Conservation (phyloP, 139 green algal genomes). For the Protoeuglena noctilucae region DNA sequence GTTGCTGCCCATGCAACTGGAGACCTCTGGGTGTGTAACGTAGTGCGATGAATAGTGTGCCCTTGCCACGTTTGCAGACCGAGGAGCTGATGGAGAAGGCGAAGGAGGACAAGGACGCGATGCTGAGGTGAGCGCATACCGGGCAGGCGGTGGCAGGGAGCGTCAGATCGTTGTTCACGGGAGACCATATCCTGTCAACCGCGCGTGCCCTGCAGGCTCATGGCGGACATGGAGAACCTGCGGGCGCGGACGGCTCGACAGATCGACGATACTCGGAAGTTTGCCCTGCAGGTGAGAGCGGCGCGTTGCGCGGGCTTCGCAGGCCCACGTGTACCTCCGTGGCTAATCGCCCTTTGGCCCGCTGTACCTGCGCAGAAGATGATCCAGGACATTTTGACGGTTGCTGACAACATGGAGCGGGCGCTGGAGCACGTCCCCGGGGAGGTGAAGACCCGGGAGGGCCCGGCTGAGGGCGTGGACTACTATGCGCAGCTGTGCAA, state of each 20-base stretch:
- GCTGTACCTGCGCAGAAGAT: conserved; percentile 37
- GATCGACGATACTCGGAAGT: conserved; percentile 51
- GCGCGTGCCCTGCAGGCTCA: no score
- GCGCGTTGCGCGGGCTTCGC: neutral
- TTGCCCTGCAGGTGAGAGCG: conserved; percentile 54
- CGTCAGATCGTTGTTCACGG: no score
- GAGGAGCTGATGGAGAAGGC: no score
- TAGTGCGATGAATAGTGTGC: no score
- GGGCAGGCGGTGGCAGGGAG: no score
- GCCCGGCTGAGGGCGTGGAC: conserved; percentile 19
- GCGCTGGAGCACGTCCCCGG: conserved; percentile 43
- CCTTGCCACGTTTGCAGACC: no score
- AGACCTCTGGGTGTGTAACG: no score
- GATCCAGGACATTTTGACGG: conserved; percentile 70
- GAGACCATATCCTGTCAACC: no score
- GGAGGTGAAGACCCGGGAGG: conserved; percentile 15
- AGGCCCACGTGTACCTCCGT: conserved; percentile 2
- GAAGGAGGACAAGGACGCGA: no score
- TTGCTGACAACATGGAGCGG: conserved; percentile 85
- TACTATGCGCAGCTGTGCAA: conserved; percentile 35
- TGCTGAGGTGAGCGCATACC: no score
- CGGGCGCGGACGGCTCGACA: conserved; percentile 48
- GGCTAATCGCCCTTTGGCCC: neutral
- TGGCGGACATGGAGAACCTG: conserved; percentile 87
- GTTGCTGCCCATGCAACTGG: no score